Evolutionary conservation across 768 basidiomycete species (phyloP).

Genomic region (Chalciporus chontae): DNA sequence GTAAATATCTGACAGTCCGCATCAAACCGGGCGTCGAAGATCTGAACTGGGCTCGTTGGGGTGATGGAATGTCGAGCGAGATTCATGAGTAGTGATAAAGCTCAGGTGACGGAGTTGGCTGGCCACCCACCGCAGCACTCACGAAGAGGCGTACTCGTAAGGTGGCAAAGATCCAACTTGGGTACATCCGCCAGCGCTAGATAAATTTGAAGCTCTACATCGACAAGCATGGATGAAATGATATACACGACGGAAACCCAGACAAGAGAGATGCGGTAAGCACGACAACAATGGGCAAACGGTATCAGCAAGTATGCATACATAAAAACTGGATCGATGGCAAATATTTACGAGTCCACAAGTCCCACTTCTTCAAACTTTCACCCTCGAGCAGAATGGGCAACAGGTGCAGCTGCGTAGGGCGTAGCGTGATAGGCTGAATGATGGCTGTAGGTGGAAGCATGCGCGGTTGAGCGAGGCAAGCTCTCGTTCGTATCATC

Average conservation of each 20-base stretch:
- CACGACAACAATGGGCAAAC: conserved; percentile 15
- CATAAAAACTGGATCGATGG: conserved; percentile 10
- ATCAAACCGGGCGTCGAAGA: conserved; percentile 78
- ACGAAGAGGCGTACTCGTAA: conserved; percentile 18
- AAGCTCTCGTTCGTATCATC: conserved; percentile 46
- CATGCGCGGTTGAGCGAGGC: conserved; percentile 23
- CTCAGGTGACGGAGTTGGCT: conserved; percentile 2
- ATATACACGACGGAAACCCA: conserved; percentile 20
- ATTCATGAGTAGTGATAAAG: conserved; percentile 58
- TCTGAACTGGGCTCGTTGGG: conserved; percentile 67
- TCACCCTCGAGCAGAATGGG: conserved; percentile 30
- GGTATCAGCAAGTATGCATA: conserved; percentile 26
- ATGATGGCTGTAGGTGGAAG: conserved; percentile 24
- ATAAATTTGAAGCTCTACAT: conserved; percentile 10
- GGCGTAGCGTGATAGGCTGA: conserved; percentile 27
- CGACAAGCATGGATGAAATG: conserved; percentile 3
- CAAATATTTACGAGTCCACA: conserved; percentile 21
- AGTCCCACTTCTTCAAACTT: neutral
- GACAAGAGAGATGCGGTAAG: conserved; percentile 7
- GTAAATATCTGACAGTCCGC: conserved; percentile 81
- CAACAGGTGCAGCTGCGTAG: conserved; percentile 23
- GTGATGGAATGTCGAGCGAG: conserved; percentile 82
- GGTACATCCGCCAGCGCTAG: neutral
- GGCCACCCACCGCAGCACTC: neutral
- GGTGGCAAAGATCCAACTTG: neutral